Conservation (phyloP, 345 rosid genomes). For the Murraya paniculata region DNA sequence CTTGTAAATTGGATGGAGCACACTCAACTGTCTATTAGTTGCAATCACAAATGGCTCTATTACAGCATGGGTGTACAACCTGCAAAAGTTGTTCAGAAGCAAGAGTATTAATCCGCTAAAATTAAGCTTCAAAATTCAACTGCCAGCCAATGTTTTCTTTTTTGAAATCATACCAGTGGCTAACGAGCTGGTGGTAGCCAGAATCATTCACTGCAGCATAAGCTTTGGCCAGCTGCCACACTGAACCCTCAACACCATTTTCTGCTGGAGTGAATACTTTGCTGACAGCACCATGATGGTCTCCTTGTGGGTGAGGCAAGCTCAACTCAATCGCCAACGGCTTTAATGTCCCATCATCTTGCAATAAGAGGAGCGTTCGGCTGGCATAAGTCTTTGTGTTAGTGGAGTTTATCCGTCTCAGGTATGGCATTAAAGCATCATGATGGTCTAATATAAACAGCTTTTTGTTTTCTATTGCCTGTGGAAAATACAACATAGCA, state of each 20-base stretch:
- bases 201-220: constrained; percentile 86
- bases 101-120: background rate
- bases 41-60: constrained; percentile 91
- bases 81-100: constrained; percentile 20
- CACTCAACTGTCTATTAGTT: constrained; percentile 74
- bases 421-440: constrained; percentile 76
- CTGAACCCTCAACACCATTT: constrained; percentile 50
- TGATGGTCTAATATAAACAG: constrained; percentile 79
- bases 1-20: constrained; percentile 82
- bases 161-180: constrained; percentile 65
- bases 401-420: constrained; percentile 65
- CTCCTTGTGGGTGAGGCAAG: constrained; percentile 81
- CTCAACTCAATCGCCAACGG: constrained; percentile 87
- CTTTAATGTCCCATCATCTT: constrained; percentile 66
- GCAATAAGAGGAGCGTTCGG: constrained; percentile 67
- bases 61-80: constrained; percentile 83
- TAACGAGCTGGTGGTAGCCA: constrained; percentile 85
- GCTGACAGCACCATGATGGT: constrained; percentile 63
- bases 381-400: constrained; percentile 76
- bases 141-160: background rate
- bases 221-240: constrained; percentile 96
- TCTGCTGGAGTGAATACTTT: constrained; percentile 72
- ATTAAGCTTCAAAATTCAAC: background rate
- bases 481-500: constrained; percentile 8
- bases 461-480: constrained; percentile 60